phyloP scores from a whole-genome alignment of 2,329 filamentous ascomycete species.

The Colletotrichum higginsianum region DNA sequence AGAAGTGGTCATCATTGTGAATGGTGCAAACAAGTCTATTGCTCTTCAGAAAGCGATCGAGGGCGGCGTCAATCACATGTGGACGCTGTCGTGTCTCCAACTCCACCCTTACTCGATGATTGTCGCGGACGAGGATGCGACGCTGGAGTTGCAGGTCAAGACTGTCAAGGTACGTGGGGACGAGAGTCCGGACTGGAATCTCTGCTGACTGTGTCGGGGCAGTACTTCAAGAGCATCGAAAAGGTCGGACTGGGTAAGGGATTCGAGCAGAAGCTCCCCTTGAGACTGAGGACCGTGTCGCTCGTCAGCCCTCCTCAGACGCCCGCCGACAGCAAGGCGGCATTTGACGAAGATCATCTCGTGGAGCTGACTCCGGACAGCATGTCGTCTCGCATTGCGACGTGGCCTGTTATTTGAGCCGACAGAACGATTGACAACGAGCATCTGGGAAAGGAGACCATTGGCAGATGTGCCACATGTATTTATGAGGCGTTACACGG shows the following conservation, averaged over 20 bases:
- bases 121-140: conserved; percentile 82
- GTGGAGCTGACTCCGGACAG: conserved; percentile 44
- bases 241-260: conserved; percentile 64
- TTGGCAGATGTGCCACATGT: neutral
- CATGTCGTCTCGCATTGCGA: conserved; percentile 43
- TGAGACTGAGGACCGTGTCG: conserved; percentile 40
- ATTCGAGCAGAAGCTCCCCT: conserved; percentile 61
- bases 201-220: neutral
- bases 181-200: too few relatives aligned
- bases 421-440: neutral
- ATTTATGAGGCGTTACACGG: neutral
- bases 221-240: conserved; percentile 71
- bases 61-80: conserved; percentile 84
- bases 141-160: conserved; percentile 75
- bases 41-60: conserved; percentile 82
- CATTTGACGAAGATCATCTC: conserved; percentile 26
- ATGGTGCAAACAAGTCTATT: conserved; percentile 79
- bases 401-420: conserved; percentile 33
- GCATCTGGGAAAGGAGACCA: too few relatives aligned
- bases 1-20: conserved; percentile 82
- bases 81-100: conserved; percentile 82
- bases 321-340: conserved; percentile 35
- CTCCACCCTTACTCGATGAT: conserved; percentile 81
- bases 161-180: conserved; percentile 65
- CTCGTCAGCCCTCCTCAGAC: conserved; percentile 44